Evolutionary conservation across 495 filamentous ascomycete species (phyloP).

Genomic region (Lophiostoma macrostomum): DNA sequence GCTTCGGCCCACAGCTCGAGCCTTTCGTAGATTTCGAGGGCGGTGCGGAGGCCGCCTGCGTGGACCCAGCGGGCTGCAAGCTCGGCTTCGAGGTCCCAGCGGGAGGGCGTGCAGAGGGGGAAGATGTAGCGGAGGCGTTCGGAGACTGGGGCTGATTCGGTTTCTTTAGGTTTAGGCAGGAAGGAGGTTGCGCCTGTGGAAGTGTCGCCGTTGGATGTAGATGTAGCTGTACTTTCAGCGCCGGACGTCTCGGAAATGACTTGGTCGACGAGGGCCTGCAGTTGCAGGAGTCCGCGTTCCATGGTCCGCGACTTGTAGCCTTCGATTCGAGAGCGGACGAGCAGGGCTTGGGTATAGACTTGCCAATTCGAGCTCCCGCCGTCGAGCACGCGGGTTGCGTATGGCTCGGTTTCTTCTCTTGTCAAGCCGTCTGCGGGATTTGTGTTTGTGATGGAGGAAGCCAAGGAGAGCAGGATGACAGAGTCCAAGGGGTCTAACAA

Average conservation of each 20-base stretch:
- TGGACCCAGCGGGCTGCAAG: conserved; percentile 86
- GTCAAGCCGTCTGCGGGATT: conserved; percentile 80
- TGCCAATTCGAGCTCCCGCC: conserved; percentile 97
- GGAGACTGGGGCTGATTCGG: conserved; percentile 71
- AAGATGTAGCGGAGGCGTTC: conserved; percentile 81
- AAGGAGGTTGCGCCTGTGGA: conserved; percentile 65
- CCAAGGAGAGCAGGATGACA: conserved; percentile 77
- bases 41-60: conserved; percentile 81
- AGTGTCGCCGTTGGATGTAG: conserved; percentile 15
- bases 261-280: conserved; percentile 95
- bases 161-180: conserved; percentile 70
- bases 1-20: conserved; percentile 95
- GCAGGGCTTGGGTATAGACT: conserved; percentile 87
- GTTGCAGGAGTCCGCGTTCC: conserved; percentile 84
- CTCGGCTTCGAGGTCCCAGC: conserved; percentile 93
- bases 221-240: conserved; percentile 3
- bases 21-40: conserved; percentile 93
- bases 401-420: conserved; percentile 87
- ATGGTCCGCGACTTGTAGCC: conserved; percentile 78
- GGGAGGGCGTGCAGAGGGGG: conserved; percentile 72
- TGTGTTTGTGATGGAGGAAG: conserved; percentile 83
- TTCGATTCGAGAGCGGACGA: conserved; percentile 86
- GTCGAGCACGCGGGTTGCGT: conserved; percentile 80
- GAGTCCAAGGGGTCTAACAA: conserved; percentile 77
- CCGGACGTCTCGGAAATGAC: conserved; percentile 80